phyloP scores from a whole-genome alignment of 129 eudicot species.

The Chrysanthemum makinoi region DNA sequence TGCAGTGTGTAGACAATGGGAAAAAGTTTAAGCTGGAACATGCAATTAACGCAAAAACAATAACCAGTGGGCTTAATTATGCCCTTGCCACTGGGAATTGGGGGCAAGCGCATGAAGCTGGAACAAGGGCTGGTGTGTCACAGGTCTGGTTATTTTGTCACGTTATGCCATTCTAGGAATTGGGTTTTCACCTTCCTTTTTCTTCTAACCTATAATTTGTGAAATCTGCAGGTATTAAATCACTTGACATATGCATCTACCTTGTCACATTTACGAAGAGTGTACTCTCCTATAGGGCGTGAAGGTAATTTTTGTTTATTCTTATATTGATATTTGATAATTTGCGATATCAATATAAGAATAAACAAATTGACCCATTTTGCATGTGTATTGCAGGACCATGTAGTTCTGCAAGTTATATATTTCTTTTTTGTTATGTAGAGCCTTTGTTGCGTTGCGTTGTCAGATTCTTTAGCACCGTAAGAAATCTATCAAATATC shows the following conservation, averaged over 20 bases:
- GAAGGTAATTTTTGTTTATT: constrained; percentile 50
- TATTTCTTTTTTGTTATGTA: too few species aligned
- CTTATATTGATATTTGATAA: constrained; percentile 2
- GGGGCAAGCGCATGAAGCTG: constrained; percentile 88
- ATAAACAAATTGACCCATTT: too few species aligned
- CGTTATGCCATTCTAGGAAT: background rate
- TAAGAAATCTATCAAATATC: too few species aligned
- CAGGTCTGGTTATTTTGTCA: constrained; percentile 38
- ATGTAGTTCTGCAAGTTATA: too few species aligned
- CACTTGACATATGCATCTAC: constrained; percentile 95
- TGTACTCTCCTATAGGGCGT: constrained; percentile 93
- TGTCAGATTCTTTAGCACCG: too few species aligned
- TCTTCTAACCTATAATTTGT: constrained; percentile 14
- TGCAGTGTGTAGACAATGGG: too few species aligned
- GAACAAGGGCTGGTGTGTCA: constrained; percentile 95
- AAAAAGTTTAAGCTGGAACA: constrained; percentile 84
- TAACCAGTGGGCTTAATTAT: constrained; percentile 89
- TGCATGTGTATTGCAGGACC: too few species aligned
- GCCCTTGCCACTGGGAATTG: constrained; percentile 98
- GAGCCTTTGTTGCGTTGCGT: too few species aligned
- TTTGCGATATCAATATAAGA: constrained; percentile 4
- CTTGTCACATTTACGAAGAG: constrained; percentile 82
- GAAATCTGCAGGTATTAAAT: constrained; percentile 69
- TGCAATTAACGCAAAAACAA: constrained; percentile 92
- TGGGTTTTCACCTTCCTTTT: background rate